A percentile compares a stretch with the other conserved stretches of the same genome.
phyloP scores from a whole-genome alignment of 2,329 filamentous ascomycete species.

The Diaporthe caulivora region DNA sequence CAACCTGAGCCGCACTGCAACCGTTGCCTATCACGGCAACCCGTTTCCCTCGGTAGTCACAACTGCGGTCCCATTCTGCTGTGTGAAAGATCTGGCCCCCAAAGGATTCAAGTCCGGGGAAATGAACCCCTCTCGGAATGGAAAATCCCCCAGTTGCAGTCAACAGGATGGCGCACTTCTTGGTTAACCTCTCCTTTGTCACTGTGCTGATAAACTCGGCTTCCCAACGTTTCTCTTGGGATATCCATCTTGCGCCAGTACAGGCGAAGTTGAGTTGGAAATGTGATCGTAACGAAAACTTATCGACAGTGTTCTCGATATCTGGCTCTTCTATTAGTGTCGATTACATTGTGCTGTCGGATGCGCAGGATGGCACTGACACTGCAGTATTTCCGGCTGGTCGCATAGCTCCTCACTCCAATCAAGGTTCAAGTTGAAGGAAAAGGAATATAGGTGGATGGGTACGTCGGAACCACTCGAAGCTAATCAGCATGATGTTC shows the following conservation, averaged over 20 bases:
- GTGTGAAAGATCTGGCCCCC: slow-evolving; percentile 51
- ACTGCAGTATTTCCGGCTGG: not conserved
- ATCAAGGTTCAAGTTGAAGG: slow-evolving; percentile 12
- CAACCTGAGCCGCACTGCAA: slow-evolving; percentile 52
- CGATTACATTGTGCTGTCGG: not conserved
- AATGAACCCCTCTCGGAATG: not conserved
- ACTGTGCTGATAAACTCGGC: not conserved
- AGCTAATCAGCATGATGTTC: not conserved
- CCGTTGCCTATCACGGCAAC: slow-evolving; percentile 54
- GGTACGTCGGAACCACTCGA: slow-evolving; percentile 3
- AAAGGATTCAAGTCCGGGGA: slow-evolving; percentile 41
- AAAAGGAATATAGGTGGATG: not conserved
- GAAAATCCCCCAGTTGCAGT: not conserved
- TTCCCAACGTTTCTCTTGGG: not conserved
- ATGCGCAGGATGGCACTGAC: not conserved
- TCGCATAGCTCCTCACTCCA: slow-evolving; percentile 8
- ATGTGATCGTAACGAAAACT: not conserved
- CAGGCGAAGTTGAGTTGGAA: not conserved
- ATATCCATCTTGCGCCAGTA: not conserved
- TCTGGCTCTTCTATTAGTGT: not conserved
- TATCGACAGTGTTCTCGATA: not conserved
- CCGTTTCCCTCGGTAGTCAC: slow-evolving; percentile 47
- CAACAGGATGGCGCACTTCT: not conserved
- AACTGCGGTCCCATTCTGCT: slow-evolving; percentile 49
- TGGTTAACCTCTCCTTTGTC: not conserved